Conservation (phyloP, 1,139 yeast species). For the Yamadazyma sp. region DNA sequence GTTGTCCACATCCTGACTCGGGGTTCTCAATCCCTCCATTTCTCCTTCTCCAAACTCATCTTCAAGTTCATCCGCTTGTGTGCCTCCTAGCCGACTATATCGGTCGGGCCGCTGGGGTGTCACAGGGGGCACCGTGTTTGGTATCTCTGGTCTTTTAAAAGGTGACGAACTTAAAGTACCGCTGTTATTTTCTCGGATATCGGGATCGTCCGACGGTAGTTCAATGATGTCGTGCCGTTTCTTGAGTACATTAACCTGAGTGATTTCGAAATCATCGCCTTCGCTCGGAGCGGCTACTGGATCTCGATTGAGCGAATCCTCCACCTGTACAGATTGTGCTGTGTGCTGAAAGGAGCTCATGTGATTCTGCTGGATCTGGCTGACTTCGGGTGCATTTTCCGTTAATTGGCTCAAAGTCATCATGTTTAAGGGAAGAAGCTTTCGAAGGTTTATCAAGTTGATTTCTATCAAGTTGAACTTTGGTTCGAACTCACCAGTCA, state of each 20-base stretch:
- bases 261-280: constrained; percentile 12
- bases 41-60: constrained; percentile 43
- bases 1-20: constrained; percentile 37
- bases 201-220: background rate
- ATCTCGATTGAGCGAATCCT: constrained; percentile 2
- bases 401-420: constrained; percentile 4
- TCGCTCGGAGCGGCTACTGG: background rate
- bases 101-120: background rate
- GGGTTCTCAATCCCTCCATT: constrained; percentile 41
- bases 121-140: background rate
- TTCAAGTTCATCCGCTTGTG: constrained; percentile 18
- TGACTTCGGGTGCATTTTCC: constrained; percentile 1
- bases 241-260: constrained; percentile 10
- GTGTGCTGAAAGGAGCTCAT: too few relatives aligned
- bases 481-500: constrained; percentile 22
- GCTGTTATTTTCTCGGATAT: background rate
- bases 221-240: background rate
- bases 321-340: constrained; percentile 1
- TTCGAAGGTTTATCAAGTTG: constrained; percentile 3
- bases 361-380: constrained; percentile 3
- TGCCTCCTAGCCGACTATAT: background rate
- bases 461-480: constrained; percentile 12
- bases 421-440: constrained; percentile 4
- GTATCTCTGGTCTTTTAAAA: background rate
- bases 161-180: background rate